These are phyloP conservation scores for Sungouiella thailandica DNA, from an alignment of 805 yeast species.

Conservation along the genomic window DNA sequence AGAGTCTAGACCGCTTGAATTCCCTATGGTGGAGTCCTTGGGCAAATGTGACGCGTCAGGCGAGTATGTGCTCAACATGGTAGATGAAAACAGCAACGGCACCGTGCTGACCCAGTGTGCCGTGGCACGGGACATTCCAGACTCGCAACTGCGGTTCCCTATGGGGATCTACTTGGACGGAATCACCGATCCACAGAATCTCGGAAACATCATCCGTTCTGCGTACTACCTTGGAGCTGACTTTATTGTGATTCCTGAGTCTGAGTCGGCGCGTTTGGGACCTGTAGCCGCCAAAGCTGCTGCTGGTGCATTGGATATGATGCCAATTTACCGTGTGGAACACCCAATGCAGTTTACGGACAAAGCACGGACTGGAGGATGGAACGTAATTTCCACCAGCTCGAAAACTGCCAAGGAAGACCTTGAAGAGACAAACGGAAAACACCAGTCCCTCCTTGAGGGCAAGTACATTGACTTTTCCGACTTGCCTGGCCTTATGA, in stretches of 20 bases:
- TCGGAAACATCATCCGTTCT: constrained; percentile 77
- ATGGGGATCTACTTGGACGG: constrained; percentile 75
- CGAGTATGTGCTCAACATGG: constrained; percentile 15
- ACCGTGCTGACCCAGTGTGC: constrained; percentile 6
- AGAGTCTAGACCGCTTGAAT: constrained; percentile 54
- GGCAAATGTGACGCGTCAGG: constrained; percentile 8
- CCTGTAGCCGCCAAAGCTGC: constrained; percentile 78
- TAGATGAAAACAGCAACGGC: constrained; percentile 15
- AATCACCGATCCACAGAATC: constrained; percentile 79
- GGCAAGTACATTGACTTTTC: constrained; percentile 33
- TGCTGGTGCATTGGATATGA: constrained; percentile 77
- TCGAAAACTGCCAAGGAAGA: constrained; percentile 26
- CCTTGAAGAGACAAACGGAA: constrained; percentile 15
- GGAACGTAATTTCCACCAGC: constrained; percentile 68
- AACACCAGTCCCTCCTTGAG: constrained; percentile 25
- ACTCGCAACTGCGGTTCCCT: constrained; percentile 35
- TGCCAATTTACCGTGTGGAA: constrained; percentile 55
- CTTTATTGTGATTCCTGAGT: constrained; percentile 63
- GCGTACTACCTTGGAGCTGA: constrained; percentile 83
- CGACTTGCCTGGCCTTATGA: constrained; percentile 42
- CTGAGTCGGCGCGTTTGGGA: constrained; percentile 68
- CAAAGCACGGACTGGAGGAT: constrained; percentile 50
- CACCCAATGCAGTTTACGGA: constrained; percentile 63
- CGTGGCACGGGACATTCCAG: constrained; percentile 21
- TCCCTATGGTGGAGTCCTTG: constrained; percentile 17